A percentile compares a stretch with the other conserved stretches of the same genome.
phyloP scores from a whole-genome alignment of 2,329 filamentous ascomycete species.

The Xylariaceae sp. region DNA sequence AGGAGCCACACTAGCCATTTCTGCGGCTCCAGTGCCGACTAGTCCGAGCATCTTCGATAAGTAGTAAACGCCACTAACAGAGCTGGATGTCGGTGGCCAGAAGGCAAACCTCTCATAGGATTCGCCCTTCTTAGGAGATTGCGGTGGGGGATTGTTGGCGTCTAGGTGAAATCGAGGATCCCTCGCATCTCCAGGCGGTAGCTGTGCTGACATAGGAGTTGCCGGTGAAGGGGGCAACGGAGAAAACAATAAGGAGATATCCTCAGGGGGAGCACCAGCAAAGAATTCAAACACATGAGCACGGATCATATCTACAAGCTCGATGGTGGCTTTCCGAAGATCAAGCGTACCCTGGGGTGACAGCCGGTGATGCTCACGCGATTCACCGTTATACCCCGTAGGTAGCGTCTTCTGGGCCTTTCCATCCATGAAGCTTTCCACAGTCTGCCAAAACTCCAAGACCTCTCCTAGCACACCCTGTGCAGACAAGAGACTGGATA shows the following conservation, averaged over 20 bases:
- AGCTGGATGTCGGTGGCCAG: constrained; percentile 91
- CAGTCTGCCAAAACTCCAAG: constrained; percentile 88
- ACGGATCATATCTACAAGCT: constrained; percentile 78
- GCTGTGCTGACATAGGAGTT: constrained; percentile 54
- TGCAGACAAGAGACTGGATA: constrained; percentile 68
- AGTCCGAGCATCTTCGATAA: constrained; percentile 75
- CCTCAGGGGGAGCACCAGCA: constrained; percentile 79
- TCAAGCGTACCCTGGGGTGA: constrained; percentile 64
- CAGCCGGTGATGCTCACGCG: constrained; percentile 73
- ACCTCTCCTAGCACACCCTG: constrained; percentile 84
- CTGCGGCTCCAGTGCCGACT: constrained; percentile 79
- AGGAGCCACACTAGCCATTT: constrained; percentile 71
- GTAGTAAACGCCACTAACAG: constrained; percentile 86
- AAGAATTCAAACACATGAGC: constrained; percentile 80
- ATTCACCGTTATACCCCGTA: constrained; percentile 74
- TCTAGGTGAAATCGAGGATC: constrained; percentile 79
- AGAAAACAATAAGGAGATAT: constrained; percentile 81
- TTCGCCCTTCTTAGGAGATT: constrained; percentile 73
- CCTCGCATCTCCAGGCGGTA: constrained; percentile 53
- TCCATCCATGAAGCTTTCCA: constrained; percentile 83
- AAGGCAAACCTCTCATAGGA: constrained; percentile 92
- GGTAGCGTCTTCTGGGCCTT: constrained; percentile 76
- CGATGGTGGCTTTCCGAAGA: constrained; percentile 70
- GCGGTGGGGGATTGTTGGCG: constrained; percentile 66
- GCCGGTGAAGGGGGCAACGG: constrained; percentile 66